Base-by-base conservation (phyloP, 768 basidiomycete genomes). In the Russula dissimulans region DNA sequence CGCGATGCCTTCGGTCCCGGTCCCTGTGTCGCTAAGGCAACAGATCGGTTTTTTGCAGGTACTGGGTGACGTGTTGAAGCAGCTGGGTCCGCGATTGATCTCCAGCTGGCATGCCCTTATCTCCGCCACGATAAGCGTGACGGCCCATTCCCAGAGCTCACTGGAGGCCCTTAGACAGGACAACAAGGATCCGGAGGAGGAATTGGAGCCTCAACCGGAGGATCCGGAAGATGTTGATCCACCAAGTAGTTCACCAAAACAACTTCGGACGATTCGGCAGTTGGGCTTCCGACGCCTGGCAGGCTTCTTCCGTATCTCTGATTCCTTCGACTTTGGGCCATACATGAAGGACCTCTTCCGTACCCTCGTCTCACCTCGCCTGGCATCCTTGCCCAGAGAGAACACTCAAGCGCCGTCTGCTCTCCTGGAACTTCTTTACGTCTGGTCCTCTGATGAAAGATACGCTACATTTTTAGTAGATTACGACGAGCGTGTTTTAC, bases 361-460 rank as follows among this genome's bases (percentile, higher is more conserved):
- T 1, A 74, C 81, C 0, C 81, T 91, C 75, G 87, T 98, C 66
- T 83, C 87, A 0, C 94, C 95, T 0, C 88, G 97, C 6, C 77
- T 99, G 26, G 74, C 82, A 0, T 71, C 75, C 4, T 76, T 98
- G 29, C 85, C 88, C 60, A 77, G 73, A 45, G 97, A 98, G 71
- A 98, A 95, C 67, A 91, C 88, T 0, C 95, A 97, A 70, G 80
- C 91, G 0, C 94, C 95, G 0, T 95, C 94, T 0, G 85, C 90
- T 0, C 77, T 95, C 17, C 75, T 99, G 45, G 93, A 97, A 42
- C 76, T 97, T 22, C 89, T 97, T 73, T 79, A 84, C 59, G 74
- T 80, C 6, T 95, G 94, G 89, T 82, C 90, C 0, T 70, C 76
- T 15, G 76, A 80, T 17, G 75, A 74, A 2, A 77, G 83, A 12